Percentiles rank a stretch among this genome's conserved stretches.
Evolutionary conservation across 148 eudicot species (phyloP).

Genomic region (Vaccinium macrocarpon): DNA sequence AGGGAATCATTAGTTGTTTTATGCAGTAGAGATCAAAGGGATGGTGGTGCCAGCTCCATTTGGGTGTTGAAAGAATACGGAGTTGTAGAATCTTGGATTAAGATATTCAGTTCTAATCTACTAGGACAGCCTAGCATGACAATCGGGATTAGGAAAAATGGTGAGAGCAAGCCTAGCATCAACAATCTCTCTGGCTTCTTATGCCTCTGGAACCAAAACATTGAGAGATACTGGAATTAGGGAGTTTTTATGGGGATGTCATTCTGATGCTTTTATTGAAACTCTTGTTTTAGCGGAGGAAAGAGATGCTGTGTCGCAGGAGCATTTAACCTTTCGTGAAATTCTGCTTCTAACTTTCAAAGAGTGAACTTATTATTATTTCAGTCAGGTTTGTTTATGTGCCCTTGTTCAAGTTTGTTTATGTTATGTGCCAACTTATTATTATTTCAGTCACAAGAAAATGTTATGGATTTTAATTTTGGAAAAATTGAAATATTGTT

Average conservation of each 20-base stretch:
- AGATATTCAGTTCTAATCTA: conserved; percentile 13
- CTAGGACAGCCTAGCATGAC: background rate
- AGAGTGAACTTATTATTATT: too few relatives aligned
- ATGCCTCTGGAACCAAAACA: conserved; percentile 20
- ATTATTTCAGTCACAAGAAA: too few relatives aligned
- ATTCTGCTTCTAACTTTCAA: background rate
- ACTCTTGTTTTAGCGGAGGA: background rate
- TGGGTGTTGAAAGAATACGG: conserved; percentile 40
- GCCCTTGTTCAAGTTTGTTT: too few relatives aligned
- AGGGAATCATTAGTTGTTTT: conserved; percentile 11
- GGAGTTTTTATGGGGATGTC: conserved; percentile 18
- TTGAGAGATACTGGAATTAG: conserved; percentile 14
- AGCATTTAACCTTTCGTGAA: background rate
- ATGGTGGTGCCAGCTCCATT: conserved; percentile 15
- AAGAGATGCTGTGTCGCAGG: background rate
- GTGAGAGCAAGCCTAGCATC: conserved; percentile 22
- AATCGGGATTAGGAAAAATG: conserved; percentile 30
- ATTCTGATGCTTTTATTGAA: conserved; percentile 11
- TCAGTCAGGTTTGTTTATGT: too few relatives aligned
- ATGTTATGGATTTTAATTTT: too few relatives aligned
- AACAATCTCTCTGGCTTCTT: conserved; percentile 8
- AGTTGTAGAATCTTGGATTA: conserved; percentile 28
- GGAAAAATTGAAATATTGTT: too few relatives aligned
- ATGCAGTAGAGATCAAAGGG: background rate
- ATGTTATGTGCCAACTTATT: too few relatives aligned